Percentiles rank a stretch among this genome's conserved stretches.
These are phyloP conservation scores for Abrus precatorius DNA, from an alignment of 306 rosid genomes.

Conservation along the genomic window DNA sequence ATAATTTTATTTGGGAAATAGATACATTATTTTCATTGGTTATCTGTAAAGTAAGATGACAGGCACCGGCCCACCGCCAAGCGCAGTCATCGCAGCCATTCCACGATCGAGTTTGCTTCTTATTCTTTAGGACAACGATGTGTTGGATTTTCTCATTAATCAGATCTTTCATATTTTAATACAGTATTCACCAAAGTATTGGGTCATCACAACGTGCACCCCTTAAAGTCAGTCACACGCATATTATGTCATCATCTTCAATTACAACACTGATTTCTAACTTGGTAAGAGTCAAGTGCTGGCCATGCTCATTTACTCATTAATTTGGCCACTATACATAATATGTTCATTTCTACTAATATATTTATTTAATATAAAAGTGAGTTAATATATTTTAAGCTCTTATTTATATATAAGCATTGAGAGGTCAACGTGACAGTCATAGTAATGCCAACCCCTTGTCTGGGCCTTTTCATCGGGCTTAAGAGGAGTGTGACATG, in stretches of 20 bases:
- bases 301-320: not conserved
- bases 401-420: no score
- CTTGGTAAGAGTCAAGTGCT: constrained; percentile 8
- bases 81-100: constrained; percentile 46
- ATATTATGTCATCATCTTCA: not conserved
- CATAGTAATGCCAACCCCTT: no score
- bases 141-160: not conserved
- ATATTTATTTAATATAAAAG: no score
- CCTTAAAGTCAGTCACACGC: constrained; percentile 15
- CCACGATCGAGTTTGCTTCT: not conserved
- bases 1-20: not conserved
- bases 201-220: constrained; percentile 30
- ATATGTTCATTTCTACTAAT: not conserved
- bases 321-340: not conserved
- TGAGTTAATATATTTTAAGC: no score
- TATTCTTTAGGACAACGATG: constrained; percentile 27
- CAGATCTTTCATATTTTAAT: not conserved
- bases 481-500: no score
- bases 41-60: constrained; percentile 46
- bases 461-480: no score
- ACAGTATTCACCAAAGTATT: constrained; percentile 4
- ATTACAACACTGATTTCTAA: not conserved
- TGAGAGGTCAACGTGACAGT: no score
- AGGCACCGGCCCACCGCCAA: constrained; percentile 55
- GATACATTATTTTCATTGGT: constrained; percentile 5